Evolutionary conservation across 371 early-diverging fungal genomes (phyloP).

Genomic region (Chytridiales sp.): DNA sequence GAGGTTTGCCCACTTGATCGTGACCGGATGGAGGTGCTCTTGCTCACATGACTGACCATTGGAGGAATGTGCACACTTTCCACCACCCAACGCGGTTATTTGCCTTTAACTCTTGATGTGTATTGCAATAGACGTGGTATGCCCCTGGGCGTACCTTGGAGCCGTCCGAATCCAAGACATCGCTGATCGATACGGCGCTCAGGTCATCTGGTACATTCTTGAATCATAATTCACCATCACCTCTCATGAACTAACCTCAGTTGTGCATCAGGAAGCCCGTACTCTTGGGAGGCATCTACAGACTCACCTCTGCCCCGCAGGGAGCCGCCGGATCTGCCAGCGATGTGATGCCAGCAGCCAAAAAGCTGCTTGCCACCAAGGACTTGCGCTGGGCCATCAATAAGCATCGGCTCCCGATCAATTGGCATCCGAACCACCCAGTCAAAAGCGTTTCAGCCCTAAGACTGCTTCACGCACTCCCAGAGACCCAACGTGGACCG

Average conservation of each 20-base stretch:
- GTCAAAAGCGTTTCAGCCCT: conserved; percentile 20
- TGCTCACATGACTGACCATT: no score
- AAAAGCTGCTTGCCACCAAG: neutral
- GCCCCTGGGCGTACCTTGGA: conserved; percentile 32
- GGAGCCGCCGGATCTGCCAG: conserved; percentile 24
- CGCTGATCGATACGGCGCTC: neutral
- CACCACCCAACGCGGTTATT: no score
- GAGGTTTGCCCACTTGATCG: no score
- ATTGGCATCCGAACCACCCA: conserved; percentile 31
- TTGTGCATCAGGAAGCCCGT: conserved; percentile 29
- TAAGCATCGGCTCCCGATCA: conserved; percentile 3
- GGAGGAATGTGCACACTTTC: no score
- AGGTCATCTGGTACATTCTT: conserved; percentile 10
- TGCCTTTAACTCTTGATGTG: no score
- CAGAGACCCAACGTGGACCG: conserved; percentile 1
- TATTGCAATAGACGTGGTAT: conserved; percentile 28
- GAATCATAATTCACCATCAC: no score
- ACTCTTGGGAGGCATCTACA: conserved; percentile 38
- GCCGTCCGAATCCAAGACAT: conserved; percentile 20
- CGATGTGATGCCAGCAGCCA: conserved; percentile 19
- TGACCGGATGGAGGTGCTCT: no score
- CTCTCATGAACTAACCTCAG: no score
- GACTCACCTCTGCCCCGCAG: conserved; percentile 26
- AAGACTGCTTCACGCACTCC: conserved; percentile 20
- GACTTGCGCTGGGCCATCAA: conserved; percentile 19